Evolutionary conservation across 2,329 filamentous ascomycete genomes (phyloP), one percentile per base, ranked within the genome.

Genomic region (Chrysoporthe austroafricana): DNA sequence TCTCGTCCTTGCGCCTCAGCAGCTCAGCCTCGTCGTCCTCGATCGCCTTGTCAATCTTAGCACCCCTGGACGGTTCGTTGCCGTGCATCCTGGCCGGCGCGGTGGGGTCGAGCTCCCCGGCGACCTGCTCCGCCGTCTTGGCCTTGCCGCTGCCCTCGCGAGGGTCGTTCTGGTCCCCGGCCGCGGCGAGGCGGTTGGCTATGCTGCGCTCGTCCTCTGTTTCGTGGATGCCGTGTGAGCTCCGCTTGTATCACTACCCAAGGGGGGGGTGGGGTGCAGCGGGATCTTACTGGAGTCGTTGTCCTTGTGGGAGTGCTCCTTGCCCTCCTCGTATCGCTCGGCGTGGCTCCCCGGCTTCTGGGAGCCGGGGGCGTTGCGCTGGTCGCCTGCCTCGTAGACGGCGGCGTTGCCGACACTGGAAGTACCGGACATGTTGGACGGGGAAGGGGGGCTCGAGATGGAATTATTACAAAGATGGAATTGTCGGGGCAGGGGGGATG

Each of bases 361-460:
- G 4, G 85, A 82, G 67, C 85, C 76, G 68, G 87, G 84, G 69
- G 79, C 77, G 77, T 88, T 93, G 74, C 86, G 86, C 83, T 95
- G 92, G 79, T 96, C 91, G 67, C 89, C 90, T 66, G 85, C 89
- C 81, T 94, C 91, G 80, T 96, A 94, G 77, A 93, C 80, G 69
- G 79, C 77, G 71, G 79, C 74, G 77, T 82, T 84, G 73, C 92
- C 92, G 76, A 95, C 91, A 76, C 83, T 90, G 68, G 90, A 92
- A 69, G 81, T 73, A 56, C 74, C 75, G 44, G 77, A 77, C 78
- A 79, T 80, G 52, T 26, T 52, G 39, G 39, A 6, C 18, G 21
- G 26, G 18, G 57, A 42, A 18, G 26, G 26, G 26, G 26, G 26
- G 26, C 26, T 58, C 3, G 18, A 42, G 34, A 26, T 21, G 14